Evolutionary conservation across 2,329 filamentous ascomycete species (phyloP).

Genomic region (Xylariaceae sp.): DNA sequence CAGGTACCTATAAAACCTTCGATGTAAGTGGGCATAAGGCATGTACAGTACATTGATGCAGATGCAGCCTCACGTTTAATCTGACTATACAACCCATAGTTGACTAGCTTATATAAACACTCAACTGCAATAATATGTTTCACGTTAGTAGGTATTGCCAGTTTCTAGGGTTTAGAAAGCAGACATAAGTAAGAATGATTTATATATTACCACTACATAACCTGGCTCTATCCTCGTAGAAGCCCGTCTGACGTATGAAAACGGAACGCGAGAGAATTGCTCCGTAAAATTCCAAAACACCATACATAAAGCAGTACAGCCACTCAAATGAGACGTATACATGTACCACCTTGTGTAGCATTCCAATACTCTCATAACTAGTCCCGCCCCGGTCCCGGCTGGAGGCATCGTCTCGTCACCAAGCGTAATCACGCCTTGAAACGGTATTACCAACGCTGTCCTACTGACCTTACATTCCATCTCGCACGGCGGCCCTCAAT

Average conservation of each 20-base stretch:
- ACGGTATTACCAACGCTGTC: constrained; percentile 7
- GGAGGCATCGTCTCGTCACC: constrained; percentile 8
- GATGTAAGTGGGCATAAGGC: constrained; percentile 6
- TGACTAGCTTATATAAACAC: too few species aligned
- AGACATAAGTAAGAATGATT: too few species aligned
- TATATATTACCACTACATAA: too few species aligned
- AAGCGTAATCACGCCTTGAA: constrained; percentile 4
- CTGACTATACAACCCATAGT: too few species aligned
- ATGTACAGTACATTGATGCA: constrained; percentile 10
- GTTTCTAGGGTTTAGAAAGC: too few species aligned
- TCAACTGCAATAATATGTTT: too few species aligned
- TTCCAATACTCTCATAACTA: too few species aligned
- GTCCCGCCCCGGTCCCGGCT: constrained; percentile 9
- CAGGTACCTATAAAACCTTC: constrained; percentile 37
- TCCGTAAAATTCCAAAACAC: neutral
- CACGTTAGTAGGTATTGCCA: too few species aligned
- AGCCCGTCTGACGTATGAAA: too few species aligned
- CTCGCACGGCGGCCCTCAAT: neutral
- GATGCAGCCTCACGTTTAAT: constrained; percentile 18
- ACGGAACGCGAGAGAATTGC: too few species aligned
- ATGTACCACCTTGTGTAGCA: constrained; percentile 5
- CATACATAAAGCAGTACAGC: neutral
- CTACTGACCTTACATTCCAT: neutral
- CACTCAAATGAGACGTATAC: constrained; percentile 11
- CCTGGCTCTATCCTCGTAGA: too few species aligned